Base-by-base conservation (phyloP, 148 eudicot species). In the Heliamphora exappendiculata region DNA sequence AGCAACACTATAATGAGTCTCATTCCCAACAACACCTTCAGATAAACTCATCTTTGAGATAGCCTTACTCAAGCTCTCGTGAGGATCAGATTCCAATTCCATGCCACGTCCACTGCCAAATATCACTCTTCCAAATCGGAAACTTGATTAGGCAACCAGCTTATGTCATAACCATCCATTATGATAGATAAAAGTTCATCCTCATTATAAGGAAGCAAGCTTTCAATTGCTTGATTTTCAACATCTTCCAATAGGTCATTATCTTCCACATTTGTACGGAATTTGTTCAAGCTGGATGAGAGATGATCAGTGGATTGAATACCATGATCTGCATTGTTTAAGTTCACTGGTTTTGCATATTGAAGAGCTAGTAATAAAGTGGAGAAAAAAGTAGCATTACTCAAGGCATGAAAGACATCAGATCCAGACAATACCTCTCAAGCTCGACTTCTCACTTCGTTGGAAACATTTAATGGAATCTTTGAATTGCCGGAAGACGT, bases 321-420 rank as follows among this genome's bases (percentile, higher is more conserved):
- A 51, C 72, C 82, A 62, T 82, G 76, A 39, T 74, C 85, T 44
- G 81, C 44, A 64, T 78, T 78, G 77, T 84, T 86, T 58, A 78
- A 31, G 71, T 73, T 86, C 86, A 88, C 93, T 91, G 84, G 60
- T 44, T 93, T 91, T 39, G 81, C 91, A 81, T 86, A 90, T n/a
- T 88, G 89, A 72, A 93, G 93, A 69, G 89, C 95, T 67, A 95
- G 97, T 80, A 93, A 83, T 33, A 95, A 93, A 81, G 88, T 85
- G 31, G 95, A 93, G 69, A 93, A 93, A 55, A 91, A 82, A 45
- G 85, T 76, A 44, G 87, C 86, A 79, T 91, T 90, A 72, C 75
- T 87, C 31, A 89, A 81, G 65, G 86, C 70, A 67, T 78, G 85
- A 80, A 75, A 81, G 19, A 73, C 82, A 80, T 80, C 79, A 39